phyloP scores from a whole-genome alignment of 306 rosid species.

The Dryas octopetala region DNA sequence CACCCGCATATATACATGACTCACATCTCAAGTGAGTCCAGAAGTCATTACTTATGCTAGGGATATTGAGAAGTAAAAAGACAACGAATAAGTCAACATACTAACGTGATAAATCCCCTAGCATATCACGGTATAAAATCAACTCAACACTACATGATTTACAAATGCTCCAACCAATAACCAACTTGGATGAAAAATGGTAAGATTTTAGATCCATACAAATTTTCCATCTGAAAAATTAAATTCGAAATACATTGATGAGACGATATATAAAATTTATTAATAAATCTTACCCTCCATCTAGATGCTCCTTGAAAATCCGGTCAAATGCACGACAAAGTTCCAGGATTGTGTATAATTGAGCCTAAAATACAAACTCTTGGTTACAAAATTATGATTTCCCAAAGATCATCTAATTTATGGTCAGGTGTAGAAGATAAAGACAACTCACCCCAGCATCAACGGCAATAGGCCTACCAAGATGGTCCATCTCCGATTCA shows the following conservation, averaged over 20 bases:
- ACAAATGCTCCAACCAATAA: neutral
- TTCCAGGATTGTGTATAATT: conserved; percentile 85
- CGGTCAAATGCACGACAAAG: conserved; percentile 94
- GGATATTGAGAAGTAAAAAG: neutral
- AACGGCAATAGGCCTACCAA: conserved; percentile 82
- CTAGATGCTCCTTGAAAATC: conserved; percentile 96
- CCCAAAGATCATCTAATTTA: conserved; percentile 7
- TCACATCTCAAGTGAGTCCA: neutral
- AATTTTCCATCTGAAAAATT: conserved; percentile 11
- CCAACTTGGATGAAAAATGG: neutral
- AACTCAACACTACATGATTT: neutral
- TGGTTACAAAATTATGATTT: conserved; percentile 15
- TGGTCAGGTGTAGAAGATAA: conserved; percentile 5
- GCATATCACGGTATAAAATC: neutral
- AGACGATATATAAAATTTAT: conserved; percentile 5
- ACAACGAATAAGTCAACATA: neutral
- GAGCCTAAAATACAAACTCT: conserved; percentile 60
- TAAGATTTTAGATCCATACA: conserved; percentile 12
- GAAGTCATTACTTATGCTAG: neutral
- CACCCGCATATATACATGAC: neutral
- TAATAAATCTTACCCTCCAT: conserved; percentile 76
- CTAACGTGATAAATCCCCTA: neutral
- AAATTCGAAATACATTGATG: neutral
- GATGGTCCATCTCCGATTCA: conserved; percentile 83
- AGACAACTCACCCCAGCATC: conserved; percentile 81